Evolutionary conservation across 2,329 filamentous ascomycete genomes (phyloP).

Genomic region (Blastomyces parvus): DNA sequence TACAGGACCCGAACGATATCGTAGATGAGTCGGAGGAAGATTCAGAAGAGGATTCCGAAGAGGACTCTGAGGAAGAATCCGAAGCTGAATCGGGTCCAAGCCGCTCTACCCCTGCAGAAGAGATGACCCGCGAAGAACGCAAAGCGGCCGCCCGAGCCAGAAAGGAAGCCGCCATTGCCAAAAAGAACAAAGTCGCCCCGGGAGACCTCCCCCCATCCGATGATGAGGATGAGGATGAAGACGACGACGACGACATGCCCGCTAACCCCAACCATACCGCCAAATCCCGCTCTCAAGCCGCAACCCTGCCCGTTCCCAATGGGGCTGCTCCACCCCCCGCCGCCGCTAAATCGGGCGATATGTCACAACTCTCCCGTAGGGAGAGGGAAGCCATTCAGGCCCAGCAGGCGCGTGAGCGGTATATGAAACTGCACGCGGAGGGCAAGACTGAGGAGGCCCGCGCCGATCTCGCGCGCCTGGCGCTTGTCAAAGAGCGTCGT

Average conservation of each 20-base stretch:
- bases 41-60: slow-evolving; percentile 41
- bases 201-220: slow-evolving; percentile 72
- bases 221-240: slow-evolving; percentile 31
- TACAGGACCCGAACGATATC: slow-evolving; percentile 30
- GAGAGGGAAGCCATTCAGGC: slow-evolving; percentile 76
- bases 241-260: slow-evolving; percentile 42
- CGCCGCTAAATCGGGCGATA: slow-evolving; percentile 41
- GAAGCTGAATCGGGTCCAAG: slow-evolving; percentile 42
- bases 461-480: slow-evolving; percentile 75
- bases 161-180: slow-evolving; percentile 79
- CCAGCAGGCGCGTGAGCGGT: slow-evolving; percentile 77
- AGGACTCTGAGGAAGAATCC: slow-evolving; percentile 37
- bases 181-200: slow-evolving; percentile 62
- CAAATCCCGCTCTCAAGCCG: slow-evolving; percentile 59
- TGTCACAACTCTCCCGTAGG: slow-evolving; percentile 52
- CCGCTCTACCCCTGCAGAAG: slow-evolving; percentile 36
- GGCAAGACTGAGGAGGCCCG: slow-evolving; percentile 96
- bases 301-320: slow-evolving; percentile 37
- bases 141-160: slow-evolving; percentile 78
- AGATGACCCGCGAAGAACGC: slow-evolving; percentile 76
- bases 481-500: slow-evolving; percentile 72
- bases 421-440: slow-evolving; percentile 82
- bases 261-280: slow-evolving; percentile 81
- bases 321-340: slow-evolving; percentile 14
- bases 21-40: slow-evolving; percentile 41